Base-by-base conservation (phyloP, 345 rosid genomes). In the Salix purpurea region DNA sequence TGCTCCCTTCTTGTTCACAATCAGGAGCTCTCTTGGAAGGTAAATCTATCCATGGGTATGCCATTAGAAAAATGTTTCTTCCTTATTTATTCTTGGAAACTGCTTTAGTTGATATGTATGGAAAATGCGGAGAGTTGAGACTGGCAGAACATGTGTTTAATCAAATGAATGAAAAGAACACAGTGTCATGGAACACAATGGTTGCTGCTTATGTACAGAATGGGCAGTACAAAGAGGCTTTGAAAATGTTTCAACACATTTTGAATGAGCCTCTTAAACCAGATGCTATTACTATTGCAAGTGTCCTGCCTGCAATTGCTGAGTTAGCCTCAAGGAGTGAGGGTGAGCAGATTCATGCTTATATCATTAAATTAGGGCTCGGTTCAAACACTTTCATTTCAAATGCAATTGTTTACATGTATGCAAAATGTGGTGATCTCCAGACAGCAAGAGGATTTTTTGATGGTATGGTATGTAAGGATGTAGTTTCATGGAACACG, bases 401-500 rank as follows among this genome's bases (percentile, higher is more conserved):
- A 75, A 94, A 91, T 85, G 87, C 97, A 68, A 71, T 90, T 4
- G 64, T 87, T 42, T 85, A 89, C 82, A 85, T 88, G 88, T 92
- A 88, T 76, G 94, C 91, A 46, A 92, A 87, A 83, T 84, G 93
- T 74, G 97, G 94, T 40, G 89, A 92, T 79, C 91, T 90, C 58
- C 73, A 78, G 61, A 84, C 88, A 69, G 94, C 98, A 36, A 83
- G 87, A 76, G 85, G 64, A 76, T 37, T 84, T 77, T 94, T 92
- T 44, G 84, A 91, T 72, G 70, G 65, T 61, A 73, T 85, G 66
- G 15, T 70, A 40, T 37, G 58, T 73, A 90, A 88, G 85, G 89
- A 92, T 81, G 80, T 88, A 39, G 84, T 90, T 52, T 86, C 96
- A 10, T 94, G 98, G 98, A 94, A 90, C 75, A 87, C 85, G 32